phyloP scores from a whole-genome alignment of 768 basidiomycete species.

The Rhizopogon vinicolor region DNA sequence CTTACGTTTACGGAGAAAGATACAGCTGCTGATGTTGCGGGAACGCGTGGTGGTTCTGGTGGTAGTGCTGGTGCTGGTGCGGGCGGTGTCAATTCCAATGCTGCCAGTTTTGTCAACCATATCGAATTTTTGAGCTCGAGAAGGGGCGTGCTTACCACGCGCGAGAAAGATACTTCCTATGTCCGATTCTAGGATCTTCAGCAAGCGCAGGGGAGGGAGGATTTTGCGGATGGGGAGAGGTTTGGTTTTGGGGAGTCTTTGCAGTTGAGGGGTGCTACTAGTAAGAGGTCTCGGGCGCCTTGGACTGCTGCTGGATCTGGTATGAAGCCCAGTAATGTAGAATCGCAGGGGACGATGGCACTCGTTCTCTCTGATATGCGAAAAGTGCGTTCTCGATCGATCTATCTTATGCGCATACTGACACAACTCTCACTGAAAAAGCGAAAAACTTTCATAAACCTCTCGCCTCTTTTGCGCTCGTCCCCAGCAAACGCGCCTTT shows the following conservation, averaged over 20 bases:
- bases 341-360: slow-evolving; percentile 31
- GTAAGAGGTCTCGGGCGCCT: slow-evolving; percentile 55
- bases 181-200: too few relatives aligned
- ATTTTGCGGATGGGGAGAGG: too few relatives aligned
- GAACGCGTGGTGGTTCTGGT: slow-evolving; percentile 2
- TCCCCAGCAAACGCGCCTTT: slow-evolving; percentile 27
- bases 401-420: background rate
- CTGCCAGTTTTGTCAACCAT: slow-evolving; percentile 29
- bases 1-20: too few relatives aligned
- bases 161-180: too few relatives aligned
- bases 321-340: slow-evolving; percentile 19
- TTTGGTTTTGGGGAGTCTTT: too few relatives aligned
- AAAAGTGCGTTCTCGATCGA: slow-evolving; percentile 33
- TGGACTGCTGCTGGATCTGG: slow-evolving; percentile 38
- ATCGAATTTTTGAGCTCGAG: slow-evolving; percentile 71
- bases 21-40: too few relatives aligned
- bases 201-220: too few relatives aligned
- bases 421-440: slow-evolving; percentile 22
- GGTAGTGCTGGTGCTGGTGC: slow-evolving; percentile 1
- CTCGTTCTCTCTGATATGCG: too few relatives aligned
- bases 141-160: slow-evolving; percentile 57
- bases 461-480: slow-evolving; percentile 68
- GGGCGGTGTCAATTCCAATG: too few relatives aligned
- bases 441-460: slow-evolving; percentile 60
- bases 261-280: slow-evolving; percentile 28